Evolutionary conservation across 1,284 basidiomycete species (phyloP).

Genomic region (Spongispora temasekensis): DNA sequence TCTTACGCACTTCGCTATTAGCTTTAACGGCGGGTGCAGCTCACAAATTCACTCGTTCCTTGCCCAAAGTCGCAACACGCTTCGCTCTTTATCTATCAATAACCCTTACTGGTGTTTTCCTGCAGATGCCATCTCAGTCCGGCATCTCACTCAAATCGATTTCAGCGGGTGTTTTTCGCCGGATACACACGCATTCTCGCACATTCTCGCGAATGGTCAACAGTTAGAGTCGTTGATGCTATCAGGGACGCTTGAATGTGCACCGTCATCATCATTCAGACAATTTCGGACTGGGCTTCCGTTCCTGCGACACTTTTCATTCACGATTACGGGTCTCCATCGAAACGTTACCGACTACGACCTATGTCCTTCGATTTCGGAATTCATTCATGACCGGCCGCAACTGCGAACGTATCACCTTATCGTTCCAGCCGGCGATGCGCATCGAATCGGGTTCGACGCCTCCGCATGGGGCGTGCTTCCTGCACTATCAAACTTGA

Average conservation of each 20-base stretch:
- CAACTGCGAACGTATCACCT: slow-evolving; percentile 55
- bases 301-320: slow-evolving; percentile 63
- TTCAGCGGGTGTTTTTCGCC: slow-evolving; percentile 57
- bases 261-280: slow-evolving; percentile 53
- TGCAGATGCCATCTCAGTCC: slow-evolving; percentile 51
- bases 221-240: slow-evolving; percentile 65
- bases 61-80: slow-evolving; percentile 50
- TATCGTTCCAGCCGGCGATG: slow-evolving; percentile 44
- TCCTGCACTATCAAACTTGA: slow-evolving; percentile 53
- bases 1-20: slow-evolving; percentile 59
- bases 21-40: slow-evolving; percentile 43
- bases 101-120: slow-evolving; percentile 60
- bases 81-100: slow-evolving; percentile 58
- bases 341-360: slow-evolving; percentile 55
- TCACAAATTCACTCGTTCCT: slow-evolving; percentile 49
- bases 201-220: slow-evolving; percentile 58
- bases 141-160: slow-evolving; percentile 63
- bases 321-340: slow-evolving; percentile 48
- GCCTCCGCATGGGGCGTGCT: slow-evolving; percentile 69
- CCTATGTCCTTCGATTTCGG: slow-evolving; percentile 65
- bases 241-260: slow-evolving; percentile 51
- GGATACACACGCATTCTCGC: slow-evolving; percentile 52
- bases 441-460: slow-evolving; percentile 60
- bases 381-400: slow-evolving; percentile 60
- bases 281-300: slow-evolving; percentile 45